Evolutionary conservation across 495 filamentous ascomycete genomes (phyloP), one percentile per base, ranked within the genome.

Genomic region (Podospora anserina): DNA sequence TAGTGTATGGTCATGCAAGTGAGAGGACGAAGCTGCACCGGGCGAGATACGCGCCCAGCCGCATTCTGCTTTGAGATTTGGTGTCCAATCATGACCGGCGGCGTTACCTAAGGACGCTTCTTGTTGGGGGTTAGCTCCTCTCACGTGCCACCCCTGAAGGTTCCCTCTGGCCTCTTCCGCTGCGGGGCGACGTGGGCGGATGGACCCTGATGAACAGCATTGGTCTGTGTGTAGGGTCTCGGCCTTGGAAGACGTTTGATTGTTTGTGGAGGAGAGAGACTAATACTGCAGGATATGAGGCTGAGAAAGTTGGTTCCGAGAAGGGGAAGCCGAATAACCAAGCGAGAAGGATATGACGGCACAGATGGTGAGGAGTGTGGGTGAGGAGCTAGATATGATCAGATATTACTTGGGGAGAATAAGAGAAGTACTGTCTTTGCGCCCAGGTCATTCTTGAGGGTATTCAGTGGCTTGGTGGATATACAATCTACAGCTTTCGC

Each of bases 71-170:
- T 30, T 18, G 60, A 32, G 11, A 20, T 58, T 62, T 26, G 20
- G 60, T 0, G 18, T 5, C 60, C 60, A 62, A 62, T 62, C 30
- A 62, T 16, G 27, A 0, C 15, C 6, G 5, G 18, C 16, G 16
- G 4, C 7, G 16, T 62, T 62, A 62, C 60, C 23, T 62, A 62
- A 62, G 18, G 6, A 4, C 5, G 4, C 7, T n/a, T 19, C 55
- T 3, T 19, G 9, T 58, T 58, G n/a, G 55, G 27, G 60, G 23
- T 13, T 28, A 62, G 30, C 26, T 19, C 23, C 2, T 5, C 30
- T 28, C 60, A 62, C 60, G 60, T 62, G 60, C 39, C 23, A 32
- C 60, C 23, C 30, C 60, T 34, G 60, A 28, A 62, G 4, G 30
- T 32, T 7, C 30, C 30, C 23, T 23, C 30, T 32, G 27, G 30